Evolutionary conservation across 352 stramenopile species (phyloP).

Genomic region (Pythium aquatile): DNA sequence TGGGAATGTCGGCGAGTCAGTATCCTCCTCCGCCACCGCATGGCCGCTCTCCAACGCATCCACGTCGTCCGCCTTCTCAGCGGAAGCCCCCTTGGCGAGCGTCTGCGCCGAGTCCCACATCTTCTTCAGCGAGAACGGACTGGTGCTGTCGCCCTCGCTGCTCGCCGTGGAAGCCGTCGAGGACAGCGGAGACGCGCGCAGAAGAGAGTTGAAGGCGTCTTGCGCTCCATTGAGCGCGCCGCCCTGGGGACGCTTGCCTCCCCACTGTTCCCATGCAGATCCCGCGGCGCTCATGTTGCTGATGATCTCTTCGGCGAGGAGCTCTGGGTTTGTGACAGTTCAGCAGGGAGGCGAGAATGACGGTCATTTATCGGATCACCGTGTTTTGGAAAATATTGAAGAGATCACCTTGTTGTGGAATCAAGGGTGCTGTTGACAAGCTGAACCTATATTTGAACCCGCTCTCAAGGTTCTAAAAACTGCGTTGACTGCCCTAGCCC

Average conservation of each 20-base stretch:
- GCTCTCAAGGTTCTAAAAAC: not conserved
- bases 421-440: not conserved
- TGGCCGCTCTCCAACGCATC: conserved; percentile 55
- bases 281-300: conserved; percentile 10
- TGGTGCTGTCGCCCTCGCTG: conserved; percentile 26
- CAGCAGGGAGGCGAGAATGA: conserved; percentile 3
- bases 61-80: conserved; percentile 20
- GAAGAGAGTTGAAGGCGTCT: conserved; percentile 51
- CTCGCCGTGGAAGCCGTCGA: conserved; percentile 37
- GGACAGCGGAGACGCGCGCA: conserved; percentile 49
- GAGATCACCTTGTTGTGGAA: conserved; percentile 4
- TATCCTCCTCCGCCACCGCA: conserved; percentile 26
- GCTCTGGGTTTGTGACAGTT: conserved; percentile 4
- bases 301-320: not conserved
- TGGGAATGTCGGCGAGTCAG: conserved; percentile 31
- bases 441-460: conserved; percentile 7
- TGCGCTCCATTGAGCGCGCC: conserved; percentile 33
- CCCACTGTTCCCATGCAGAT: conserved; percentile 70
- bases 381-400: conserved; percentile 2
- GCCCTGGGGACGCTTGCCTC: conserved; percentile 48
- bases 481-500: conserved; percentile 4
- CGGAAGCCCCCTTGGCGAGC: conserved; percentile 35
- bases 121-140: conserved; percentile 48
- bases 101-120: conserved; percentile 64
- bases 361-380: not conserved